Base-by-base conservation (phyloP, 257 asterid genomes). In the Verbena officinalis region DNA sequence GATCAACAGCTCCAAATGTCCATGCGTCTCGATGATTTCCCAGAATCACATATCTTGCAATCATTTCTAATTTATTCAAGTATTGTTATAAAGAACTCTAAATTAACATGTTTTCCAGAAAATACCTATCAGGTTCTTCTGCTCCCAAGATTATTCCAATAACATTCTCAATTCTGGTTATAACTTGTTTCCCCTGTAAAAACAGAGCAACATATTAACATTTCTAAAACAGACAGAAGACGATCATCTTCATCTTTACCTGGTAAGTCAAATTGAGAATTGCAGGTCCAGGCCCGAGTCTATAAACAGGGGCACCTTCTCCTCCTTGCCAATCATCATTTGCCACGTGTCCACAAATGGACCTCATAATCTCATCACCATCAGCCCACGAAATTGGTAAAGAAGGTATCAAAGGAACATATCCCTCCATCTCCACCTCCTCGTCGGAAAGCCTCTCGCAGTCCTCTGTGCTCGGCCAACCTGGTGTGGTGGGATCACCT, bases 11-110 rank as follows among this genome's bases (percentile, higher is more conserved):
- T 75, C 98, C 96, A 71, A 91, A 91, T 51, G 98, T 81, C 98
- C 98, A 91, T 20, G 98, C 98, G 65, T 91, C 96, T 38, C 95
- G 86, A 77, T 91, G 98, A 75, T 91, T 91, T 14, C 96, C 98
- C 72, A 91, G 75, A 76, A 88, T 86, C 64, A 91, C 91, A 75
- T 23, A 86, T 68, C 95, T 88, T 62, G 44, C 68, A 22, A 73
- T 56, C 27, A 30, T 65, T 57, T 38, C 71, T 7, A 62, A 60
- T 44, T 54, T 3, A 68, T 71, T 60, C 21, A 70, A 36, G 4
- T 36, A 27, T 27, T 2, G 5, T 2, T 5, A 27, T 2, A 2
- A 27, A 5, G 4, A 27, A 2, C 33, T 27, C 5, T 5, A 27
- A 27, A 5, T 2, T 27, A 27, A 27, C 33, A 27, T 5, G 40